Evolutionary conservation across 2,329 filamentous ascomycete species (phyloP).

Genomic region (Trichoderma citrinoviride): DNA sequence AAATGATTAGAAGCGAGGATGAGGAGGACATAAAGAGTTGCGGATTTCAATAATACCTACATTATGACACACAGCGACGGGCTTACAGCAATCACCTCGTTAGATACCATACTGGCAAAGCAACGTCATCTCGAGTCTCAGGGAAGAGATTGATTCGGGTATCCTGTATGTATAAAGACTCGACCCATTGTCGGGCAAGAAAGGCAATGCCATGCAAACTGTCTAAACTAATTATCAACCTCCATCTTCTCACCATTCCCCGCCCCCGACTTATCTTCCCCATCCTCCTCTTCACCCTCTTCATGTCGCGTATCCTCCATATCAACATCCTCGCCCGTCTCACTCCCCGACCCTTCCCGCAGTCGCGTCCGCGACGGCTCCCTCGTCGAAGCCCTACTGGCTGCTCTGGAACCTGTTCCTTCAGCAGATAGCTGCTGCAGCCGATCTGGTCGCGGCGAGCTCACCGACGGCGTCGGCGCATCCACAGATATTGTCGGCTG

Average conservation of each 20-base stretch:
- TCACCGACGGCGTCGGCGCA: constrained; percentile 35
- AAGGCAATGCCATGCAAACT: neutral
- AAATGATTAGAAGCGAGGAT: neutral
- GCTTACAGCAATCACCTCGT: neutral
- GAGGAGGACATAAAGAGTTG: neutral
- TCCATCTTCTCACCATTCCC: constrained; percentile 63
- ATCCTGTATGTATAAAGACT: constrained; percentile 24
- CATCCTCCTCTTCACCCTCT: constrained; percentile 42
- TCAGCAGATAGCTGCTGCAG: constrained; percentile 26
- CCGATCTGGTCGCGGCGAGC: constrained; percentile 33
- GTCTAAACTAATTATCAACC: constrained; percentile 43
- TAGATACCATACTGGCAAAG: neutral
- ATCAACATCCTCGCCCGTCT: constrained; percentile 54
- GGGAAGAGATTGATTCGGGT: constrained; percentile 18
- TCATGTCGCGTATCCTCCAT: constrained; percentile 50
- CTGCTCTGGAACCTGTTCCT: constrained; percentile 27
- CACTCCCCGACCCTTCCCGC: constrained; percentile 35
- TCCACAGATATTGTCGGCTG: constrained; percentile 30
- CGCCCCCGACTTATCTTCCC: constrained; percentile 38
- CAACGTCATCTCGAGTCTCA: neutral
- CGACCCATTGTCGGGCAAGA: constrained; percentile 16
- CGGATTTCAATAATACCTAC: neutral
- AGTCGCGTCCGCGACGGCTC: constrained; percentile 31
- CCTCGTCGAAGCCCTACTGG: constrained; percentile 32
- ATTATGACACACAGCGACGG: neutral